Base-by-base conservation (phyloP, 768 basidiomycete species). In the Sarcodon sp. region DNA sequence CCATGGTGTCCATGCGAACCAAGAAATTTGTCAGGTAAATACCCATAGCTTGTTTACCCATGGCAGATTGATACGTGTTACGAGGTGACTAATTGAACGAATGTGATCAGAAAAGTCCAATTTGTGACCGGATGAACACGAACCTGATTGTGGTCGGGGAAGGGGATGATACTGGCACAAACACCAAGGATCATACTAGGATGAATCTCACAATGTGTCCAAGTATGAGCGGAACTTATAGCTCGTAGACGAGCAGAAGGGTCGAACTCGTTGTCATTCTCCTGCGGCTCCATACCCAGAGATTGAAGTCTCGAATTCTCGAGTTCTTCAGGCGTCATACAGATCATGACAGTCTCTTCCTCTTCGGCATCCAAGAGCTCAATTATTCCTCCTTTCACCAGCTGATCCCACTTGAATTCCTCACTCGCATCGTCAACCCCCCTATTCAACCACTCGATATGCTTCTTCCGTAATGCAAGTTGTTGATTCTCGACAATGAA, bases 41-140 rank as follows among this genome's bases (percentile, higher is more conserved):
- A 45, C 96, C 94, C 94, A 99, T 99, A 9, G 94, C 94, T 79
- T 99, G 94, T 69, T 99, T 99, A 57, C 96, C 96, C 94, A 99
- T 99, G 46, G 94, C 94, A 41, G 94, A 98, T 69, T 99, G 94
- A 61, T 99, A 99, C 4, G 94, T 99, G 62, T 99, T 99, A 80
- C 94, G 96, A 55, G 94, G 94, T 50, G 94, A 99, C 89, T 98
- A 53, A 8, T 33, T 47, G 32, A 35, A 33, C 11, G 50, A 15
- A 56, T 49, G 52, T 43, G 21, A 27, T 27, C 4, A 51, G 36
- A 32, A 36, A 41, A 44, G 3, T 21, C 47, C 43, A 21, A 32
- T 10, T 21, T 4, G 35, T 21, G 44, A 35, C 35, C 31, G 11
- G 8, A 33, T n/a, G 5, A 31, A 31, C 38, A 66, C 80, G 52